Base-by-base conservation (phyloP, 2,329 filamentous ascomycete species). In the Massarina eburnea region DNA sequence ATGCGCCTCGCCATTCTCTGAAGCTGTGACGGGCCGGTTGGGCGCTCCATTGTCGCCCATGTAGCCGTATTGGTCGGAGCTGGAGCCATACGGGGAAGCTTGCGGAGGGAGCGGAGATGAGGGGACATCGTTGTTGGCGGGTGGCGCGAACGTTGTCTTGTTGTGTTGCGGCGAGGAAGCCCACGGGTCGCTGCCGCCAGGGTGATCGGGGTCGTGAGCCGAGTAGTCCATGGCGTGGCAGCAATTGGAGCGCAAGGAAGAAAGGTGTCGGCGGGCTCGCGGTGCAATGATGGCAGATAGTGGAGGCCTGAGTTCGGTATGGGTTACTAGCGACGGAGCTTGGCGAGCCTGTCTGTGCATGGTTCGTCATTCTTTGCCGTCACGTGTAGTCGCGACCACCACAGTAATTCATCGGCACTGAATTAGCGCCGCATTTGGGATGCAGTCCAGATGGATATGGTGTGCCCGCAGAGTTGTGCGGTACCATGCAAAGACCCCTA, bases 201-300 rank as follows among this genome's bases (percentile, higher is more conserved):
- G 78, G 61, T 81, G 76, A 43, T 83, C 81, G 24, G 79, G 75
- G 58, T 85, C 81, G 55, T 79, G 72, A 45, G 62, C 53, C 30
- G 83, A 83, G 67, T 88, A 88, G 66, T 88, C 85, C 85, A 88
- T 88, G 36, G 55, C 54, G 51, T 50, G 37, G 52, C 45, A 39
- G 52, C 41, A 60, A 61, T 59, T 60, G 61, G 37, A 48, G 54
- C 46, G 40, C 38, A 46, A 48, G 50, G 42, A 39, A 44, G 33
- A 48, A 46, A 49, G 52, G 48, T 30, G 49, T 46, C 40, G 48
- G 39, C 38, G 41, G 52, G 54, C 40, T 57, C 55, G 62, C 59
- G 21, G 26, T 38, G 35, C 21, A 20, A 24, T 38, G 35, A 38
- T 38, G 35, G 5, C 26, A 15, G n/a, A 47, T 43, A 36, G 47